These are phyloP conservation scores for Fusarium euwallaceae DNA, from an alignment of 2,329 filamentous ascomycete genomes.

Conservation along the genomic window DNA sequence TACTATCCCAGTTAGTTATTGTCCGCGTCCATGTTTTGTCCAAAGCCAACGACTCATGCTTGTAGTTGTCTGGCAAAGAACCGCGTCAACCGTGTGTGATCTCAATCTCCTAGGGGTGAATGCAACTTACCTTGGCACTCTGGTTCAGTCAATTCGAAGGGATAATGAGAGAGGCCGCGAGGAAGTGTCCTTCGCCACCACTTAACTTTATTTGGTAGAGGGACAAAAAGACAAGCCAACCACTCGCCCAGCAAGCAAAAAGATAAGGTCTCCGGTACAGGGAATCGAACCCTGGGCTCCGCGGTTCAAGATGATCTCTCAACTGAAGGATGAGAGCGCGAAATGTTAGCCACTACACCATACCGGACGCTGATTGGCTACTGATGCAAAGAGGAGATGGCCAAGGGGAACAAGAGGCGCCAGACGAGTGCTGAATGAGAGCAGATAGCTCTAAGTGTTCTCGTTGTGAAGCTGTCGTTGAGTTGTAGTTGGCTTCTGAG, in stretches of 20 bases:
- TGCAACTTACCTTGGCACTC: neutral
- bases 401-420: neutral
- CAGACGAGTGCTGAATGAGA: neutral
- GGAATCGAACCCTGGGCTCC: constrained; percentile 48
- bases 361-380: constrained; percentile 36
- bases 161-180: neutral
- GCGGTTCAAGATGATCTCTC: constrained; percentile 38
- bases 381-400: neutral
- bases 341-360: constrained; percentile 49
- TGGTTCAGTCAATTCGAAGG: neutral
- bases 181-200: neutral
- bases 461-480: neutral
- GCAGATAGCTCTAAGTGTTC: no score
- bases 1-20: neutral
- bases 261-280: constrained; percentile 40
- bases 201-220: no score
- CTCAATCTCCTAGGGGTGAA: neutral
- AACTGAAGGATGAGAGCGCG: constrained; percentile 42
- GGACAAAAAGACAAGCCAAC: neutral
- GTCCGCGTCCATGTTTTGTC: neutral
- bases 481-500: neutral
- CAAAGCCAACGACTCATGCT: neutral
- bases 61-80: neutral
- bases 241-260: neutral
- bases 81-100: no score